These are phyloP conservation scores for Mycena venus DNA, from an alignment of 768 basidiomycete species.

Conservation along the genomic window DNA sequence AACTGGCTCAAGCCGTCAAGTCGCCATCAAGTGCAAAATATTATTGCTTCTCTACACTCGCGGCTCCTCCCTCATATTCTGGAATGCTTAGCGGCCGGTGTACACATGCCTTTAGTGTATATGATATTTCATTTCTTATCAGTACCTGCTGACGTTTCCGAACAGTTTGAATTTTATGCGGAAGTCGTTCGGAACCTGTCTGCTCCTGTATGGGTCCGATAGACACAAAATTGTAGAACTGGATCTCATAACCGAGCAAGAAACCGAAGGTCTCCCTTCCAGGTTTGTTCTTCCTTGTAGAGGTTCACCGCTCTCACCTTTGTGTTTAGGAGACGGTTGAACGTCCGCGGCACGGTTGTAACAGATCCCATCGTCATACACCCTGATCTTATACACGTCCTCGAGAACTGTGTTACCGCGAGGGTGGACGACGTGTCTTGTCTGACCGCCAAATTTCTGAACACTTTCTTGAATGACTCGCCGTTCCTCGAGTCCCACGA, in stretches of 20 bases:
- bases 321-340: conserved; percentile 60
- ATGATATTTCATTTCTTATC: conserved; percentile 31
- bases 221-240: conserved; percentile 57
- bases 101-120: conserved; percentile 53
- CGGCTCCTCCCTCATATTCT: conserved; percentile 57
- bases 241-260: conserved; percentile 62
- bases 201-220: conserved; percentile 78
- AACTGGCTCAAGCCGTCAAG: conserved; percentile 73
- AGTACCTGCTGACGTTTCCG: conserved; percentile 1
- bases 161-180: conserved; percentile 67
- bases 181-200: conserved; percentile 70
- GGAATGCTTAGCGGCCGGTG: conserved; percentile 47
- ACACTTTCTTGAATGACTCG: conserved; percentile 70
- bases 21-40: conserved; percentile 67
- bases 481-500: conserved; percentile 75
- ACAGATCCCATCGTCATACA: conserved; percentile 75
- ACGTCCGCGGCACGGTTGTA: conserved; percentile 54
- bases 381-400: conserved; percentile 64
- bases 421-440: conserved; percentile 64
- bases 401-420: conserved; percentile 64
- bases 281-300: conserved; percentile 55
- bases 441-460: conserved; percentile 72
- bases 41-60: conserved; percentile 64
- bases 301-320: conserved; percentile 2
- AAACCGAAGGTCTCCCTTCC: conserved; percentile 66